Conservation (phyloP, 352 stramenopile genomes). For the Pythium diclinum region DNA sequence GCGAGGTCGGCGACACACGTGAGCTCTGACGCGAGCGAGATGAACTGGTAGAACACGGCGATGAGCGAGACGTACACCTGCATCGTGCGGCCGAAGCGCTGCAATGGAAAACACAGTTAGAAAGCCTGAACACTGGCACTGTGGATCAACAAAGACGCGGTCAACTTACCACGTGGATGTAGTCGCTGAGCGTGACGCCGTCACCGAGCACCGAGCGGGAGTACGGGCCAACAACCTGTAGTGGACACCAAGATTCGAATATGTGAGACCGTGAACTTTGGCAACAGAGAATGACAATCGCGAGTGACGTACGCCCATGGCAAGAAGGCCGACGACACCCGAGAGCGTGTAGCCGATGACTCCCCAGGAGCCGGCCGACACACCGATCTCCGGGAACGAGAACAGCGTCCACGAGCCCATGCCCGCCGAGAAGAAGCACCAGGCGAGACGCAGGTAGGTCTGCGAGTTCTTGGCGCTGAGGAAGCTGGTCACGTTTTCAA, state of each 20-base stretch:
- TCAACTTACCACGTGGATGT: too few relatives aligned
- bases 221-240: slow-evolving; percentile 30
- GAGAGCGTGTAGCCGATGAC: slow-evolving; percentile 78
- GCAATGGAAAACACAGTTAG: slow-evolving; percentile 30
- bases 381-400: slow-evolving; percentile 73
- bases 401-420: slow-evolving; percentile 79
- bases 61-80: slow-evolving; percentile 64
- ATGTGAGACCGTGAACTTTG: too few relatives aligned
- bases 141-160: too few relatives aligned
- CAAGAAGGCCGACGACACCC: slow-evolving; percentile 28
- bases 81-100: slow-evolving; percentile 56
- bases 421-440: slow-evolving; percentile 75
- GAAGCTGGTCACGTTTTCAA: slow-evolving; percentile 29
- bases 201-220: slow-evolving; percentile 57
- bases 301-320: slow-evolving; percentile 25
- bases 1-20: slow-evolving; percentile 54
- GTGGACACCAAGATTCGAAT: too few relatives aligned
- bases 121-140: too few relatives aligned
- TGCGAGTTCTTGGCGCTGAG: slow-evolving; percentile 72
- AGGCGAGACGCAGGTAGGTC: slow-evolving; percentile 51
- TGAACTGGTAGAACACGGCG: slow-evolving; percentile 80
- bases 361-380: slow-evolving; percentile 65
- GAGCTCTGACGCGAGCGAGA: slow-evolving; percentile 65
- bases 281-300: too few relatives aligned
- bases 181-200: slow-evolving; percentile 69